These are phyloP conservation scores for Penicillium antarcticum DNA, from an alignment of 495 filamentous ascomycete genomes.

Conservation along the genomic window DNA sequence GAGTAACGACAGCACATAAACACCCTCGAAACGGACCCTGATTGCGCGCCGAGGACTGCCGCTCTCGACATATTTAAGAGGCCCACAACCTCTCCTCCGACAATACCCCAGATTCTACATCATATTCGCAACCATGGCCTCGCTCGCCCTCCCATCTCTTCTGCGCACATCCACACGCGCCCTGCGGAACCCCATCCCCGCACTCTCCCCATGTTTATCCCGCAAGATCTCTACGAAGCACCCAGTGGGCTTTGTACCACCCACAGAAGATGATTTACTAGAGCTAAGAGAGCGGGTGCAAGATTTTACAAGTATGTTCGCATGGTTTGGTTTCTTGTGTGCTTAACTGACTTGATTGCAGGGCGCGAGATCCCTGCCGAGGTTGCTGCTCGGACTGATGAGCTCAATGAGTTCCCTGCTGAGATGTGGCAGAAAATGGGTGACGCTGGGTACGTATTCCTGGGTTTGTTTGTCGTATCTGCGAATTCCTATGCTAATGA, in stretches of 20 bases:
- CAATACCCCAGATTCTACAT: not conserved
- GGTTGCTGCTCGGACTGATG: constrained; percentile 77
- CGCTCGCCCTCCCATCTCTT: constrained; percentile 24
- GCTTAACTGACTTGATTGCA: constrained; percentile 15
- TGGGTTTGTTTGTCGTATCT: not conserved
- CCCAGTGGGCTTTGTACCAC: constrained; percentile 76
- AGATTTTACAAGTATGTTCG: constrained; percentile 70
- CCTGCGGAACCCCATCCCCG: constrained; percentile 26
- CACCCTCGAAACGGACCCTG: not conserved
- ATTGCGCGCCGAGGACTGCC: constrained; percentile 26
- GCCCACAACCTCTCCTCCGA: not conserved
- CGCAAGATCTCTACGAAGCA: constrained; percentile 67
- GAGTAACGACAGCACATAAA: not conserved
- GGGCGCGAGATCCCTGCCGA: constrained; percentile 70
- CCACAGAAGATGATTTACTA: constrained; percentile 67
- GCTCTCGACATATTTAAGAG: constrained; percentile 13
- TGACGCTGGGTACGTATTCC: constrained; percentile 61
- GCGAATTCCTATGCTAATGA: constrained; percentile 4
- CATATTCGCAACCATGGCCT: constrained; percentile 27
- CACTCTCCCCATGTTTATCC: constrained; percentile 30
- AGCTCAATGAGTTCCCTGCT: constrained; percentile 79
- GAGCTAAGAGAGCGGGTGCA: constrained; percentile 89
- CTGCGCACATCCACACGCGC: constrained; percentile 31
- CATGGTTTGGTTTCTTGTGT: not conserved
- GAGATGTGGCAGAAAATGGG: constrained; percentile 95